These are phyloP conservation scores for Curvularia spicifera DNA, from an alignment of 2,329 filamentous ascomycete species.

Conservation along the genomic window DNA sequence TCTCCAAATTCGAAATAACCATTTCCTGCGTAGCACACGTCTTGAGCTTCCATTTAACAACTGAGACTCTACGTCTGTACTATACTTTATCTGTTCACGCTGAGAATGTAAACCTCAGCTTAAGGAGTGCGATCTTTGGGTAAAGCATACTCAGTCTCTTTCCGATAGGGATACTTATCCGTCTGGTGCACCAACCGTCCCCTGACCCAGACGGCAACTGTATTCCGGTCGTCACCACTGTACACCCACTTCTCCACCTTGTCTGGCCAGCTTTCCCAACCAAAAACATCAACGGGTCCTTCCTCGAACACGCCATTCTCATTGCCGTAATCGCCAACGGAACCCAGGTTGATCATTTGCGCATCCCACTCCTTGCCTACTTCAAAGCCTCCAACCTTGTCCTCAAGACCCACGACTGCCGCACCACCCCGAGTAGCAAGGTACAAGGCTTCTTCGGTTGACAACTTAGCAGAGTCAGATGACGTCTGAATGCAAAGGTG, in stretches of 20 bases:
- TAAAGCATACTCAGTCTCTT: background rate
- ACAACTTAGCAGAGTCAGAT: conserved; percentile 65
- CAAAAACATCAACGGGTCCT: conserved; percentile 85
- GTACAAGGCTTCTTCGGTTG: conserved; percentile 85
- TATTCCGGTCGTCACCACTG: conserved; percentile 91
- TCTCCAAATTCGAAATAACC: background rate
- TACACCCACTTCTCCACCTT: conserved; percentile 93
- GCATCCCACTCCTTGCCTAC: conserved; percentile 91
- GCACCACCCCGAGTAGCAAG: conserved; percentile 90
- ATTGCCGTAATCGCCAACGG: conserved; percentile 40
- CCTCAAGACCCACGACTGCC: conserved; percentile 74
- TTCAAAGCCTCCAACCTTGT: conserved; percentile 79
- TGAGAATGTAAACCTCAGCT: background rate
- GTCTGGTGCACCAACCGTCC: conserved; percentile 76
- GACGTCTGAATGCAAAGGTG: conserved; percentile 65
- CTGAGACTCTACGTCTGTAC: background rate
- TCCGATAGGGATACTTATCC: conserved; percentile 12
- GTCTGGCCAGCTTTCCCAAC: conserved; percentile 88
- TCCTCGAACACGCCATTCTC: conserved; percentile 53
- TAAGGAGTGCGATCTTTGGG: conserved; percentile 1
- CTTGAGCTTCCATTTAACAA: background rate
- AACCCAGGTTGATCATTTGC: conserved; percentile 74
- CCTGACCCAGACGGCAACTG: conserved; percentile 84
- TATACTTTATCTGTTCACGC: background rate
- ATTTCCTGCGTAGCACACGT: background rate